These are phyloP conservation scores for Histomonas meleagridis DNA, from an alignment of 208 protist species.

Conservation along the genomic window DNA sequence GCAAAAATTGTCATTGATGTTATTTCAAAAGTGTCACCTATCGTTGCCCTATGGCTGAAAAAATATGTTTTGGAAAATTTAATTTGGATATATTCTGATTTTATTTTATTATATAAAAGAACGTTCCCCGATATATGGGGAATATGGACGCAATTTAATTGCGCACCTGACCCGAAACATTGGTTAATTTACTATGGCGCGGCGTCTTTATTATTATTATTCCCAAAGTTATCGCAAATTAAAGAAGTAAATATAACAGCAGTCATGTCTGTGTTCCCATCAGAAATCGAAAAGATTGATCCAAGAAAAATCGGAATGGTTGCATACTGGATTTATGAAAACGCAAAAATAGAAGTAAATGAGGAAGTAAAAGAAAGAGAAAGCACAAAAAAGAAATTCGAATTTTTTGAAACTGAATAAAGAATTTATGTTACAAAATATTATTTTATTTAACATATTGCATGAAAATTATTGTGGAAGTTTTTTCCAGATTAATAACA, in stretches of 20 bases:
- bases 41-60: not conserved
- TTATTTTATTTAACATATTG: too few species aligned
- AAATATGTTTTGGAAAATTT: not conserved
- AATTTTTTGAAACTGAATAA: too few species aligned
- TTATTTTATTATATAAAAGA: not conserved
- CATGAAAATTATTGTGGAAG: too few species aligned
- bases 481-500: too few species aligned
- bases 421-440: too few species aligned
- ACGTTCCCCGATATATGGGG: not conserved
- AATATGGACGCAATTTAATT: conserved; percentile 17
- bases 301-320: not conserved
- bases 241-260: not conserved
- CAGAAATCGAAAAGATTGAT: not conserved
- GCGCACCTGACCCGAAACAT: not conserved
- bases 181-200: not conserved
- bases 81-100: not conserved
- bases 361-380: too few species aligned
- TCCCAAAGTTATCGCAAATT: not conserved
- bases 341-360: too few species aligned
- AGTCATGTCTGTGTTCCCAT: not conserved
- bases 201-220: not conserved
- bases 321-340: not conserved
- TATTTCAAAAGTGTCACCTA: not conserved
- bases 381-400: too few species aligned
- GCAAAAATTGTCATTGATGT: not conserved